Conservation (phyloP, 805 yeast genomes). For the Candida ipomoeae region DNA sequence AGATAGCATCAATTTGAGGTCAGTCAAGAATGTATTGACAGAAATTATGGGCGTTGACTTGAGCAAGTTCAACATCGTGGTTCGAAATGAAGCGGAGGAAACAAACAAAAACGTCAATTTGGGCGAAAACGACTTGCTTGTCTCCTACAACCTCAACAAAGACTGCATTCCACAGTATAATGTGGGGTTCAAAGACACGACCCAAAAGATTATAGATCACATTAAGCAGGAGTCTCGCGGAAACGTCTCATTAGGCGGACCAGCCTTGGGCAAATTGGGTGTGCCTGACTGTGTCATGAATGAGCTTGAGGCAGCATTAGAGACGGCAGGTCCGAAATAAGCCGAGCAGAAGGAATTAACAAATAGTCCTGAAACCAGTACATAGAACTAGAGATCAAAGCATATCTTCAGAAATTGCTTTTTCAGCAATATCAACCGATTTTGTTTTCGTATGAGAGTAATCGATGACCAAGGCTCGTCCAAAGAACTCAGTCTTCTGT, state of each 20-base stretch:
- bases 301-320: constrained; percentile 53
- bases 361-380: not conserved
- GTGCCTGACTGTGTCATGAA: constrained; percentile 81
- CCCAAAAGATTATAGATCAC: constrained; percentile 32
- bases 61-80: constrained; percentile 19
- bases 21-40: constrained; percentile 24
- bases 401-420: constrained; percentile 2
- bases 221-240: constrained; percentile 29
- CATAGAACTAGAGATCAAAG: not conserved
- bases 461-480: constrained; percentile 40
- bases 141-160: constrained; percentile 30
- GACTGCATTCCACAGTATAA: constrained; percentile 77
- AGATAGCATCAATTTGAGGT: constrained; percentile 20
- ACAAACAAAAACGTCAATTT: constrained; percentile 13
- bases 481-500: constrained; percentile 49
- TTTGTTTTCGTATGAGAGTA: constrained; percentile 30
- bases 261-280: constrained; percentile 71
- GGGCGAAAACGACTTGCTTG: constrained; percentile 23
- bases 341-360: not conserved
- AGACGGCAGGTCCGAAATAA: not conserved
- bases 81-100: constrained; percentile 24
- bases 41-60: constrained; percentile 24
- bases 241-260: constrained; percentile 65
- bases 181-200: constrained; percentile 56
- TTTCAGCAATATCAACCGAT: constrained; percentile 17